phyloP scores from a whole-genome alignment of 306 rosid species.

The Gillenia trifoliata region DNA sequence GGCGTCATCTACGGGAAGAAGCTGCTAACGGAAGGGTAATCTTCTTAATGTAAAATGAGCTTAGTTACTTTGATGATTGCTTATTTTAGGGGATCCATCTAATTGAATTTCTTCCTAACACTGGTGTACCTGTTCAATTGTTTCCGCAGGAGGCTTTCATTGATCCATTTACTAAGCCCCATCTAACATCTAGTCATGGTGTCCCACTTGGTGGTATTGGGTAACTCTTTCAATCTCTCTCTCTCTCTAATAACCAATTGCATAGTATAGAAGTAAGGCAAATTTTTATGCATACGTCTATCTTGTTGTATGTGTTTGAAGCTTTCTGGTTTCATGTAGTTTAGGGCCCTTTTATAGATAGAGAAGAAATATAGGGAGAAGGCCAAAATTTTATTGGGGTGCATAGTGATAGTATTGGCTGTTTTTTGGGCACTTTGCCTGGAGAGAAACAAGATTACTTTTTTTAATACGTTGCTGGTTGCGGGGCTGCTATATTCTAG shows the following conservation, averaged over 20 bases:
- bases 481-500: no score
- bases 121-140: constrained; percentile 15
- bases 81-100: constrained; percentile 18
- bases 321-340: neutral
- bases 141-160: constrained; percentile 40
- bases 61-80: constrained; percentile 14
- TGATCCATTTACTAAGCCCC: constrained; percentile 64
- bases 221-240: constrained; percentile 37
- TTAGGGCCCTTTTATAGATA: neutral
- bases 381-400: no score
- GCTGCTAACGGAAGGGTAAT: constrained; percentile 69
- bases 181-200: constrained; percentile 58
- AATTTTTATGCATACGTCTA: neutral
- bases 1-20: constrained; percentile 60
- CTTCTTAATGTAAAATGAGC: constrained; percentile 7
- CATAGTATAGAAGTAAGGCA: neutral
- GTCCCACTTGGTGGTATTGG: constrained; percentile 93
- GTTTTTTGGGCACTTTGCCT: no score
- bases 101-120: constrained; percentile 7
- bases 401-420: no score
- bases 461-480: no score
- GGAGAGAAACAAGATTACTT: no score
- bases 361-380: no score
- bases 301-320: neutral
- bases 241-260: neutral